phyloP scores from a whole-genome alignment of 345 rosid species.

The Lepidium didymum region DNA sequence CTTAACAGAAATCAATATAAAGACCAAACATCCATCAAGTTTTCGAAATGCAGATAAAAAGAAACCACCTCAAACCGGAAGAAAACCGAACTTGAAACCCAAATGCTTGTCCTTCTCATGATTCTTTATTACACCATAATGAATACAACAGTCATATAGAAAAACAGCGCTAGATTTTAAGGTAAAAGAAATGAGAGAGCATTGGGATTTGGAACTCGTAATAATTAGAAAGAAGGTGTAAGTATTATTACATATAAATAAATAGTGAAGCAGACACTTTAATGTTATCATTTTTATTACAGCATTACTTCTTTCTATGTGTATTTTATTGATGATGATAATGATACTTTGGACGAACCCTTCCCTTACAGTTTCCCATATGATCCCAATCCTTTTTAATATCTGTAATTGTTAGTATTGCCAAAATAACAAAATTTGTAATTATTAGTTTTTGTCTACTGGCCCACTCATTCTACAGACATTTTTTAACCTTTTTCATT shows the following conservation, averaged over 20 bases:
- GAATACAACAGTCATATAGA: not conserved
- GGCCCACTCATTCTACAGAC: not conserved
- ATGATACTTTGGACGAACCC: slow-evolving; percentile 20
- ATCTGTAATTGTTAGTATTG: too few relatives aligned
- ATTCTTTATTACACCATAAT: not conserved
- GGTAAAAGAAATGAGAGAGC: slow-evolving; percentile 23
- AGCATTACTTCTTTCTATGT: not conserved
- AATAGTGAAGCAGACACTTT: slow-evolving; percentile 21
- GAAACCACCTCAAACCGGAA: too few relatives aligned
- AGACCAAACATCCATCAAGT: too few relatives aligned
- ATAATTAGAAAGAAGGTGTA: slow-evolving; percentile 22
- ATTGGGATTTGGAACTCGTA: slow-evolving; percentile 25
- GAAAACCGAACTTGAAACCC: too few relatives aligned
- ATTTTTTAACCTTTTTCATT: not conserved
- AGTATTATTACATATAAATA: not conserved
- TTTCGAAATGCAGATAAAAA: too few relatives aligned
- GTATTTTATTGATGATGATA: slow-evolving; percentile 6
- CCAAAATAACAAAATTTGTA: too few relatives aligned
- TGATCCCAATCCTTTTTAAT: not conserved
- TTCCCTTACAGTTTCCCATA: slow-evolving; percentile 8
- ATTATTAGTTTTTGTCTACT: slow-evolving; percentile 8
- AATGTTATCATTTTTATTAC: slow-evolving; percentile 4
- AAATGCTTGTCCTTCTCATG: not conserved
- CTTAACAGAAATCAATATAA: too few relatives aligned
- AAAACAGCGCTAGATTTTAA: not conserved